Base-by-base conservation (phyloP, 2,329 filamentous ascomycete species). In the Aspergillus brunneoviolaceus region DNA sequence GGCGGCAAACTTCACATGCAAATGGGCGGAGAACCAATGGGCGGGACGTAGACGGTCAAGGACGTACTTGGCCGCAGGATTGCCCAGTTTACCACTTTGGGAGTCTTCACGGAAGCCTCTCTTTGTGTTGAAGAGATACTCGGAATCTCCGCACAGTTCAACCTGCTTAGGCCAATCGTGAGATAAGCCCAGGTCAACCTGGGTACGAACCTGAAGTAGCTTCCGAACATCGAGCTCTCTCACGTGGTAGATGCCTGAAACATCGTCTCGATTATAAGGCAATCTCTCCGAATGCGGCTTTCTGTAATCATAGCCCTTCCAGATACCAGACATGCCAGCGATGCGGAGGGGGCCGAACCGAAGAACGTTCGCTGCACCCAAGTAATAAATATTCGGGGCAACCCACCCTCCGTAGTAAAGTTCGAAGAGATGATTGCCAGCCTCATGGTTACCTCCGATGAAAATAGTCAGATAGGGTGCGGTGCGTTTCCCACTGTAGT, bases 331-430 rank as follows among this genome's bases (percentile, higher is more conserved):
- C 74, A 98, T 81, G 5, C 89, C 94, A 39, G 92, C 91, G 63
- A 99, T 96, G 23, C 95, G 87, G 52, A 99, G 79, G 1, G 91
- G 89, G 0, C 94, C 94, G 33, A 96, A 81, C 19, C 89, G 88
- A 47, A 99, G 74, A 9, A 99, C 88, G 72, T 96, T 97, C 61
- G 95, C 92, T 35, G 92, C 91, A 52, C 95, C 95, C 74, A 98
- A 84, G 77, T 97, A 99, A 81, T 97, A 99, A 64, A 99, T 98
- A 67, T 95, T 96, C 9, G 92, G 92, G 7, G 94, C 94, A 5
- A 92, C 95, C 95, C 95, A 99, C 54, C 95, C 95, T 55, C 95
- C 95, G 72, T 98, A 96, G 79, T 91, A 96, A 0, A 99, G 84
- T 77, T 99, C 95, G 81, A 88, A 95, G 5, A 96, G 81, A 76